Evolutionary conservation across 495 filamentous ascomycete species (phyloP), one percentile per base, ranked within the genome.

Genomic region (Amniculicola lignicola): DNA sequence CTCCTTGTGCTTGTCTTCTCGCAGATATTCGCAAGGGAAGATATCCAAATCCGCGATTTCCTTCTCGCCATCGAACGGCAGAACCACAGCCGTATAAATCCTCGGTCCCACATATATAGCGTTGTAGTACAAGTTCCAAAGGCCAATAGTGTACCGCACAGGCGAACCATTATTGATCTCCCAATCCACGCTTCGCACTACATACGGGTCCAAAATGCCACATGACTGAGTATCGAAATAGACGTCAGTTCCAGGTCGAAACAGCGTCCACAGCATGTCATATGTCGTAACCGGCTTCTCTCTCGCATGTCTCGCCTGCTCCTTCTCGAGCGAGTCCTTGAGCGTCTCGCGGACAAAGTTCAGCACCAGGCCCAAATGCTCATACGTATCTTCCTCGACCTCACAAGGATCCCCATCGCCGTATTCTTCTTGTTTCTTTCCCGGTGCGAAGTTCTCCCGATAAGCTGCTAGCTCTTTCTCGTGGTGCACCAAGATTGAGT

Each of bases 181-280:
- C 55, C 55, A 59, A 39, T 59, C 40, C 7, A 59, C 46, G 18
- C 22, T 31, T 35, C 40, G 31, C 22, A 59, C 55, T 15, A 59
- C 55, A 44, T 59, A 59, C 24, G 46, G 24, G 23, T 59, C 55
- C 7, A 52, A 29, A 18, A 46, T 52, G 21, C 55, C 55, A 29
- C 48, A 59, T n/a, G 33, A 42, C 4, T 59, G 37, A 5, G 47
- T 59, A 25, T 59, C 55, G 24, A 50, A 50, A 29, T 29, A 42
- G 3, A 69, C 61, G 23, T 57, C 38, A 10, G 31, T 56, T 3
- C 66, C 62, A 19, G 62, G 59, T 33, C 57, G 59, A 35, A 65
- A 56, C 10, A 66, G 54, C 10, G 58, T 41, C 59, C 66, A 67
- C 16, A 63, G 55, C 62, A 66, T 60, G 4, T 65, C 66, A 28